Evolutionary conservation across 179 eudicot species (phyloP), one percentile per base, ranked within the genome.

Genomic region (Sideroxylon spinosum): DNA sequence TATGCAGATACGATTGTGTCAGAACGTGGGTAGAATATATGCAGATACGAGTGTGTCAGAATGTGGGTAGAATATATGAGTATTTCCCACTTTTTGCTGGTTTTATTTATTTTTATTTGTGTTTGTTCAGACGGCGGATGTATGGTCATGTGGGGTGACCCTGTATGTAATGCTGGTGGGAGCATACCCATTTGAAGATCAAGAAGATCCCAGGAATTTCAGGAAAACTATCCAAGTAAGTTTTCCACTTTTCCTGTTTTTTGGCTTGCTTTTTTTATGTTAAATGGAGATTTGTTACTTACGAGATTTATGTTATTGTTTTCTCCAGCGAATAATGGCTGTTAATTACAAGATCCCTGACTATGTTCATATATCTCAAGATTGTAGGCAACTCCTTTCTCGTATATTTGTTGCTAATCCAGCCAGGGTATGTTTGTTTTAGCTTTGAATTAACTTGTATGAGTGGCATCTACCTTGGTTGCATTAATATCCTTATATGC

Each of bases 121-220:
- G 1, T 23, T 57, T 60, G 71, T 84, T 73, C 92, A 95, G 98
- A 83, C 90, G 76, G 97, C 99, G 46, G 99, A 95, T 90, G 99
- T 95, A 66, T 95, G 99, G 99, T 95, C 99, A 2, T 95, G 99
- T 77, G 99, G 99, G 49, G 99, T 93, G 80, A 95, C 98, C 64
- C 86, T 95, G 73, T 95, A 95, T 81, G 99, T 95, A 64, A 95
- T 95, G 98, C 90, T 95, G 81, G 91, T 91, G 74, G 98, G 98
- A 66, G 90, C 87, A 75, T 93, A 95, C 81, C 98, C 98, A 50
- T 95, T 95, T 64, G 98, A 95, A 85, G 98, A 95, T 83, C 98
- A 94, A 66, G 91, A 86, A 76, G 97, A 95, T 68, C 95, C 98
- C 19, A 95, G 85, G 78, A 94, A 93, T 78, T 93, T 89, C 88